These are phyloP conservation scores for Auriscalpium microsporum DNA, from an alignment of 768 basidiomycete genomes.

Conservation along the genomic window DNA sequence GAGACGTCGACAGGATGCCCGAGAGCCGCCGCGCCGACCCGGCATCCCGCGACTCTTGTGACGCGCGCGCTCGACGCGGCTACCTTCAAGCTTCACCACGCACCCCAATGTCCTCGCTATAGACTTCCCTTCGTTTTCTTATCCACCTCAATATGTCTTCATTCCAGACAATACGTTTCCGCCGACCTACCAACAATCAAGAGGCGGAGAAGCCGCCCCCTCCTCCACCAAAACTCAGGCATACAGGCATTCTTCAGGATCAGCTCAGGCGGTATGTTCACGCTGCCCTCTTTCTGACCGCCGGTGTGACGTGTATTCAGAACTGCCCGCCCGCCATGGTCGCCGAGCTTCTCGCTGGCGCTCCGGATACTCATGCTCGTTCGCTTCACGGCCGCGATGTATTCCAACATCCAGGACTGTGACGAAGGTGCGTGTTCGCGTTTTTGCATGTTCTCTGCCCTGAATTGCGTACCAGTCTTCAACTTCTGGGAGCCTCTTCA, in stretches of 20 bases:
- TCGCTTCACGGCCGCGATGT: constrained; percentile 84
- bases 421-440: constrained; percentile 72
- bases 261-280: constrained; percentile 56
- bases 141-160: constrained; percentile 8
- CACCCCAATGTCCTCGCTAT: background rate
- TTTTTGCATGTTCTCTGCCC: background rate
- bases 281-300: background rate
- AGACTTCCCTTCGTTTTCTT: background rate
- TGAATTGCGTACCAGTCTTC: constrained; percentile 54
- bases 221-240: constrained; percentile 27
- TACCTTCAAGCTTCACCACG: too few species aligned
- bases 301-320: constrained; percentile 26
- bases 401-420: constrained; percentile 89
- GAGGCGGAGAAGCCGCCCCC: constrained; percentile 12
- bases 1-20: too few species aligned
- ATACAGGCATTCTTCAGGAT: constrained; percentile 71
- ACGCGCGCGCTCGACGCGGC: too few species aligned
- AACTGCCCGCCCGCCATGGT: constrained; percentile 72
- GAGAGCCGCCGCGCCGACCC: too few species aligned
- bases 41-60: too few species aligned
- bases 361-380: constrained; percentile 76
- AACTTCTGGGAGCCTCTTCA: constrained; percentile 99
- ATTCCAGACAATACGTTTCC: constrained; percentile 27
- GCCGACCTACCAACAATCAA: constrained; percentile 20
- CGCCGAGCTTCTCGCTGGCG: constrained; percentile 76